These are phyloP conservation scores for Nigrospora osmanthi DNA, from an alignment of 2,329 filamentous ascomycete species.

Conservation along the genomic window DNA sequence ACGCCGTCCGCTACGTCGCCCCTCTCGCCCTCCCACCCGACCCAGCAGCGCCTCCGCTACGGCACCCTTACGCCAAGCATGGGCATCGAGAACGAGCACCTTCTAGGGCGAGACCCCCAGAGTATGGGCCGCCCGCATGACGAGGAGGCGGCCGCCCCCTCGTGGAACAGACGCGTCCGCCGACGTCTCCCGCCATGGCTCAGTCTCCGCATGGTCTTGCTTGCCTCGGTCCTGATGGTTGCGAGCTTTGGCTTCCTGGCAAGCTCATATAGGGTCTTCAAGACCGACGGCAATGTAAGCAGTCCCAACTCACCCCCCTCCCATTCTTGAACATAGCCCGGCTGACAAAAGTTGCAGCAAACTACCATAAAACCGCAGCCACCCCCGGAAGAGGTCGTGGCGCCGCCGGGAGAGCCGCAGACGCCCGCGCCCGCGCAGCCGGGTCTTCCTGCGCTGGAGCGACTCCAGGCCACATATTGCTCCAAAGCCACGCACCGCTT, in stretches of 20 bases:
- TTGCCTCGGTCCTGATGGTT: constrained; percentile 20
- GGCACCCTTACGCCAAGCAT: constrained; percentile 36
- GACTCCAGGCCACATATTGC: constrained; percentile 14
- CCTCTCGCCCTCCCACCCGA: constrained; percentile 7
- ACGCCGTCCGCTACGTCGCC: constrained; percentile 27
- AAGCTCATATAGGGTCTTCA: constrained; percentile 14
- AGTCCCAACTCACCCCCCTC: too few relatives aligned
- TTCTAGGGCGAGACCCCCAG: constrained; percentile 35
- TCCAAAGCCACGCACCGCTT: constrained; percentile 17
- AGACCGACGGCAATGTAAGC: constrained; percentile 9
- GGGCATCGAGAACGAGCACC: constrained; percentile 34
- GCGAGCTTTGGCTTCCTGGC: constrained; percentile 21
- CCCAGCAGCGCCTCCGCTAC: constrained; percentile 24
- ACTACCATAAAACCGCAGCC: constrained; percentile 8
- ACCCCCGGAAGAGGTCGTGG: neutral
- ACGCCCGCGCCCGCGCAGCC: neutral
- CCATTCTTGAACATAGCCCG: neutral
- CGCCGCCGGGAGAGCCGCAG: constrained; percentile 1
- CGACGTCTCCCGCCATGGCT: constrained; percentile 19
- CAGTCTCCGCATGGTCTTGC: constrained; percentile 16
- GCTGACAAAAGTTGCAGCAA: constrained; percentile 8
- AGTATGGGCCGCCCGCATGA: constrained; percentile 32
- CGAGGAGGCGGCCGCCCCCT: constrained; percentile 12
- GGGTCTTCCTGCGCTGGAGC: constrained; percentile 2
- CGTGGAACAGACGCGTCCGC: constrained; percentile 15